phyloP scores from a whole-genome alignment of 2,329 filamentous ascomycete genomes.

The Colletotrichum scovillei region DNA sequence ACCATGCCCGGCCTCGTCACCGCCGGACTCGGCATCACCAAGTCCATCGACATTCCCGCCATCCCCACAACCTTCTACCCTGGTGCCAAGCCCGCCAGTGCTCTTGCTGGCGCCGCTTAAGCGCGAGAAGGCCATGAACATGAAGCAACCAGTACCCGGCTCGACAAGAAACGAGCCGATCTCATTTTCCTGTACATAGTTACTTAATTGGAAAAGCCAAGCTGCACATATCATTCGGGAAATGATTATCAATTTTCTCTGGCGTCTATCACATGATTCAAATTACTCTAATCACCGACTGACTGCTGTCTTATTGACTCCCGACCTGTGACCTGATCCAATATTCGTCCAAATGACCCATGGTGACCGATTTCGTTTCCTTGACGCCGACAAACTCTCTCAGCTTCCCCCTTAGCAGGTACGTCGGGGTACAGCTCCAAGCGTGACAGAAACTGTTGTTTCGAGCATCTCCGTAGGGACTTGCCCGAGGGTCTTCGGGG shows the following conservation, averaged over 20 bases:
- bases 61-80: conserved; percentile 31
- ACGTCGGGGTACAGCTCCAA: conserved; percentile 46
- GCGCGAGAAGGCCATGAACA: not conserved
- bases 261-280: not conserved
- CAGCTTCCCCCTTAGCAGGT: conserved; percentile 40
- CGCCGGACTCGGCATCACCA: conserved; percentile 23
- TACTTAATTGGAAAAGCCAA: conserved; percentile 5
- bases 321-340: conserved; percentile 10
- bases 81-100: conserved; percentile 14
- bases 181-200: conserved; percentile 12
- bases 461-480: conserved; percentile 45
- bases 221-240: conserved; percentile 19
- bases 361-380: not conserved
- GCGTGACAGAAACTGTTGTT: conserved; percentile 49
- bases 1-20: conserved; percentile 28
- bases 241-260: conserved; percentile 5
- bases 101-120: conserved; percentile 15
- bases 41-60: conserved; percentile 24
- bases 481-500: conserved; percentile 40
- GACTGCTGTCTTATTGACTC: not conserved
- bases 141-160: not conserved
- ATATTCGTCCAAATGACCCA: conserved; percentile 18
- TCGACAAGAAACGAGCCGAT: not conserved
- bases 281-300: not conserved
- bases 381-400: conserved; percentile 12